Evolutionary conservation across 345 rosid species (phyloP), one percentile per base, ranked within the genome.

Genomic region (Dipteronia dyeriana): DNA sequence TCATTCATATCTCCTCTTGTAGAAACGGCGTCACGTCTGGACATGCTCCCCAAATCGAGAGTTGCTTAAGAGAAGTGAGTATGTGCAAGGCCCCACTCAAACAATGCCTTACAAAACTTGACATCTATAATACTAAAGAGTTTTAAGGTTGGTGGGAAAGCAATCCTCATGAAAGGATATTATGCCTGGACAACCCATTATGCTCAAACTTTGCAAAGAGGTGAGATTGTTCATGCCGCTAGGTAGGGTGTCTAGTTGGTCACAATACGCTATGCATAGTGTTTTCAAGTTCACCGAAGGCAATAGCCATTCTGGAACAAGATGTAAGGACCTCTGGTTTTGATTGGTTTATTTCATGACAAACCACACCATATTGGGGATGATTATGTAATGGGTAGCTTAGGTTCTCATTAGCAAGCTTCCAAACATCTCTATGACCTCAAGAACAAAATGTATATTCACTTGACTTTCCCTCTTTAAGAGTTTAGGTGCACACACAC

Each of bases 21-120:
- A 68, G 82, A 68, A 82, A 79, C 10, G 74, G 72, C 20, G 41
- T 14, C 49, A 74, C 45, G 38, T 82, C 68, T 5, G 62, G 7
- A 31, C 64, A 67, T 39, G 75, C 71, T 10, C 73, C 78, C 22
- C 4, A 31, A 31, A 31, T 31, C 4, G 34, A 31, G 12, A 79
- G 78, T 4, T 7, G 0, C 13, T 5, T 3, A n/a, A 82, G 80
- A 60, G 65, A 62, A n/a, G 56, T 51, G 23, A 82, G 76, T 43
- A 59, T 76, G 61, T 76, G 47, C 65, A 82, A 71, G 9, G 9
- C 85, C 85, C 85, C 85, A 79, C 9, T 47, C 51, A 1, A 77
- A 45, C 19, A 83, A 56, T 43, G 67, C 8, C 64, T 68, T 68
- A 19, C 62, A 59, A 13, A 45, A 47, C 14, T 49, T 38, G 10